Conservation (phyloP, 345 rosid genomes). For the Populus davidiana region DNA sequence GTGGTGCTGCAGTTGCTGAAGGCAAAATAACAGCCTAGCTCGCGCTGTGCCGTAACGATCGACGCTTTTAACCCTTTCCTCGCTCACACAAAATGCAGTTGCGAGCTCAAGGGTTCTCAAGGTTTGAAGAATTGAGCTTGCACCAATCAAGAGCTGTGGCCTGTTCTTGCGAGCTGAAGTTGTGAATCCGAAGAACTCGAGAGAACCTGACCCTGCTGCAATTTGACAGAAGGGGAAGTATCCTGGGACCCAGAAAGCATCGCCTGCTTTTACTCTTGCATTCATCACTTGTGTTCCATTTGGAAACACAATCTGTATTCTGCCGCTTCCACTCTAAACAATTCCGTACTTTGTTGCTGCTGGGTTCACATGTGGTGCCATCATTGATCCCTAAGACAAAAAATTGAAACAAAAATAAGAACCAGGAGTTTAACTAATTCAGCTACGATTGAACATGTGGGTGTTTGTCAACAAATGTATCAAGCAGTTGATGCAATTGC, state of each 20-base stretch:
- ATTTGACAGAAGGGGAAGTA: slow-evolving; percentile 86
- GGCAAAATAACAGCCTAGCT: slow-evolving; percentile 74
- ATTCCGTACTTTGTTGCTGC: slow-evolving; percentile 80
- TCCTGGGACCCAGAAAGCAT: slow-evolving; percentile 79
- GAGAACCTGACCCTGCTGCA: slow-evolving; percentile 53
- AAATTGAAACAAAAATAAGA: neutral
- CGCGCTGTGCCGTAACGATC: slow-evolving; percentile 42
- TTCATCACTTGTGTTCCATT: slow-evolving; percentile 72
- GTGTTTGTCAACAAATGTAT: too few relatives aligned
- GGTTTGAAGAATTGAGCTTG: slow-evolving; percentile 49
- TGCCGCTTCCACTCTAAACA: slow-evolving; percentile 60
- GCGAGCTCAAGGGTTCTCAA: slow-evolving; percentile 52
- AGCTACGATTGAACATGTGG: neutral
- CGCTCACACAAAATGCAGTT: slow-evolving; percentile 42
- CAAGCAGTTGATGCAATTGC: too few relatives aligned
- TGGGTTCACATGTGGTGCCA: slow-evolving; percentile 52
- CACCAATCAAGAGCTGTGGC: slow-evolving; percentile 78
- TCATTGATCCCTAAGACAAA: slow-evolving; percentile 67
- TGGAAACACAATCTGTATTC: slow-evolving; percentile 67
- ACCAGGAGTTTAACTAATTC: neutral
- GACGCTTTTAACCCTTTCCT: slow-evolving; percentile 32
- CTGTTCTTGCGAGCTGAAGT: slow-evolving; percentile 69
- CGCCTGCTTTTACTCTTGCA: slow-evolving; percentile 49
- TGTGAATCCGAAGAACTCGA: slow-evolving; percentile 84
- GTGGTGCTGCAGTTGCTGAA: slow-evolving; percentile 46